Base-by-base conservation (phyloP, 352 stramenopile genomes). In the Thraustochytrium sp. region DNA sequence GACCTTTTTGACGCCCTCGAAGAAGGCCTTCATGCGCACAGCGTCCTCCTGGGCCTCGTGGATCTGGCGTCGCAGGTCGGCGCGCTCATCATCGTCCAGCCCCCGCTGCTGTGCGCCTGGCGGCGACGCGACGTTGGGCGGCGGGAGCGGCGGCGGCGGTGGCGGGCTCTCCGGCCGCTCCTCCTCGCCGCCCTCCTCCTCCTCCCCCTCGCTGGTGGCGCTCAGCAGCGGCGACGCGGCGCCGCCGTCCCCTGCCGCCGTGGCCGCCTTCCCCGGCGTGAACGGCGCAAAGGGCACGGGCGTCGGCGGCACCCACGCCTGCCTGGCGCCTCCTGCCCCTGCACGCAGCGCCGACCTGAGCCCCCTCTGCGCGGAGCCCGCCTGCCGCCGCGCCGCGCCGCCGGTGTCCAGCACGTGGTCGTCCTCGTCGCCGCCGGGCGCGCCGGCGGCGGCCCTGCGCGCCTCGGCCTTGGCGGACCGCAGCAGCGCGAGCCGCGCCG, bases 1-100 rank as follows among this genome's bases (percentile, higher is more conserved):
- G 1, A 77, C 65, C 65, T 77, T 77, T 31, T 77, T 55, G 26
- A 77, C 65, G 8, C 65, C 65, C 42, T 77, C 42, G 46, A 77
- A 77, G 49, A 77, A 77, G 23, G 26, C 23, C 31, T 77, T 62
- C 65, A 77, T 77, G n/a, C 65, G 65, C 65, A 36, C 1, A n/a
- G 59, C 59, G 9, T 72, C 59, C 40, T 72, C 59, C 59, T 72
- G 13, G 59, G 59, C 59, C 59, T 72, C 59, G 31, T 72, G 59
- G 5, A 72, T 18, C 1, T 31, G 59, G 16, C 46, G 59, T 49
- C 46, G 9, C 9, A 72, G 59, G 26, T 11, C 51, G 1, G 31
- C 0, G 13, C 51, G 51, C 51, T 59, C 51, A 1, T 44, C 59
- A 44, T 72, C 34, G 9, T 46, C 40, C 9, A n/a, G 13, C 42